phyloP scores from a whole-genome alignment of 257 asterid species.

The Echites panduratus region DNA sequence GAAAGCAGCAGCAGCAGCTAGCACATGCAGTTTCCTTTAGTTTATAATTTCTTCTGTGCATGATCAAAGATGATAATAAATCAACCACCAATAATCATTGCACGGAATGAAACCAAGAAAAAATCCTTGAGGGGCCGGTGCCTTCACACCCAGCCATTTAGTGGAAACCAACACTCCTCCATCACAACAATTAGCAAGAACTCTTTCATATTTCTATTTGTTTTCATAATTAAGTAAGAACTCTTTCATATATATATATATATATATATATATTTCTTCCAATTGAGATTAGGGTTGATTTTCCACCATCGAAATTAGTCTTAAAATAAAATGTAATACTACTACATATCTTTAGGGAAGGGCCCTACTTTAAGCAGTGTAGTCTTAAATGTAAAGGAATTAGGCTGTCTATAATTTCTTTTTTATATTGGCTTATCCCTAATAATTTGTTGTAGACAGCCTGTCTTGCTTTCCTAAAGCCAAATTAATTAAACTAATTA shows the following conservation, averaged over 20 bases:
- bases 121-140: slow-evolving; percentile 16
- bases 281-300: too few relatives aligned
- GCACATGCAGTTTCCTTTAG: slow-evolving; percentile 33
- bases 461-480: slow-evolving; percentile 13
- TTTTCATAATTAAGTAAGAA: too few relatives aligned
- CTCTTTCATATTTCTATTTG: too few relatives aligned
- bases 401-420: background rate
- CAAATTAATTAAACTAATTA: slow-evolving; percentile 4
- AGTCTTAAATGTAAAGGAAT: background rate
- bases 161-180: slow-evolving; percentile 16
- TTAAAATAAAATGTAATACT: background rate
- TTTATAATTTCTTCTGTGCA: slow-evolving; percentile 4
- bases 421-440: background rate
- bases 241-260: too few relatives aligned
- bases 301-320: too few relatives aligned
- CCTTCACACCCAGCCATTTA: background rate
- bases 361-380: background rate
- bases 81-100: slow-evolving; percentile 27
- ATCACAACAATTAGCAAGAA: background rate
- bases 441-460: slow-evolving; percentile 9
- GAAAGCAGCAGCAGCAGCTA: too few relatives aligned
- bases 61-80: slow-evolving; percentile 7
- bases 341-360: background rate
- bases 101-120: slow-evolving; percentile 22
- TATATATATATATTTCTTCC: too few relatives aligned